Evolutionary conservation across 2,329 filamentous ascomycete genomes (phyloP).

Genomic region (Decorospora gaudefroyi): DNA sequence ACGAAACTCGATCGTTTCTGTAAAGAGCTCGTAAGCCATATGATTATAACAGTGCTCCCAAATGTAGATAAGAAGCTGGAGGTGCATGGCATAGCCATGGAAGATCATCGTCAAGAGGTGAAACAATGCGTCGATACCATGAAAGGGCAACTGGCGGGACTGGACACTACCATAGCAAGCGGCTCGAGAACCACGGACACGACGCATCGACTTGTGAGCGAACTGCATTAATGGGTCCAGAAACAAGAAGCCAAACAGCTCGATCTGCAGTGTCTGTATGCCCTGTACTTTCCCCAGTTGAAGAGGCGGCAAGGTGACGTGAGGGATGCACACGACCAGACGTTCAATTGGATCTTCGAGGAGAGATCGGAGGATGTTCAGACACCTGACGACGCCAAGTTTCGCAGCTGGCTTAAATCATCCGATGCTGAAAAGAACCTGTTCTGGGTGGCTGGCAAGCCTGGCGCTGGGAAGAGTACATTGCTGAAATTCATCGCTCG

Average conservation of each 20-base stretch:
- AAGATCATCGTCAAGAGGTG: too few species aligned
- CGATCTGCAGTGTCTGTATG: conserved; percentile 5
- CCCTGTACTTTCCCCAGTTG: conserved; percentile 11
- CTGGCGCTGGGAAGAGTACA: conserved; percentile 43
- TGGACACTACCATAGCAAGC: background rate
- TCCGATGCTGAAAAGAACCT: conserved; percentile 3
- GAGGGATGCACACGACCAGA: conserved; percentile 8
- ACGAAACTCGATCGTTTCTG: background rate
- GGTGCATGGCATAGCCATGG: background rate
- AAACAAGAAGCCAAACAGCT: conserved; percentile 2
- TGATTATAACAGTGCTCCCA: background rate
- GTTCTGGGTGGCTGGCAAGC: conserved; percentile 50
- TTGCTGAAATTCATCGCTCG: conserved; percentile 38
- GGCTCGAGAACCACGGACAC: background rate
- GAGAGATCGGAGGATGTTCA: background rate
- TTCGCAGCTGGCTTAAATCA: background rate
- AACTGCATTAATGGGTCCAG: conserved; percentile 5
- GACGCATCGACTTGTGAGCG: background rate
- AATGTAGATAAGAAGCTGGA: conserved; percentile 2
- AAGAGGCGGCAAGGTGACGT: conserved; percentile 2
- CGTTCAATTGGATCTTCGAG: conserved; percentile 15
- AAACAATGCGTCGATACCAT: background rate
- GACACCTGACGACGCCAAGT: background rate
- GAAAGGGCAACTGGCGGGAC: background rate
- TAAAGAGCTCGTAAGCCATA: background rate